These are phyloP conservation scores for Ganoderma sinense DNA, from an alignment of 1,284 basidiomycete species.

Conservation along the genomic window DNA sequence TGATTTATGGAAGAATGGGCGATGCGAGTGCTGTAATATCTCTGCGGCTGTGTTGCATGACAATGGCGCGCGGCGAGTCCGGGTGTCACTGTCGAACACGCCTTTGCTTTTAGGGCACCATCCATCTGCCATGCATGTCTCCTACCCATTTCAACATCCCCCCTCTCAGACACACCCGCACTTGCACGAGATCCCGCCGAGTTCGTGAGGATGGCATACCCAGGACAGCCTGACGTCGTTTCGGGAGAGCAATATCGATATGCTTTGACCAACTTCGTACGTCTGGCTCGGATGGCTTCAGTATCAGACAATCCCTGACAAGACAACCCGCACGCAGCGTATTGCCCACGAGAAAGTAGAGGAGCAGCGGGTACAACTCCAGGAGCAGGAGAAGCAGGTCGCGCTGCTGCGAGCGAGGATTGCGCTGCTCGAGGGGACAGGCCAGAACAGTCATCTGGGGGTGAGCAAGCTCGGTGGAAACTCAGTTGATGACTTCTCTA, in stretches of 20 bases:
- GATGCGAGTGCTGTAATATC: constrained; percentile 8
- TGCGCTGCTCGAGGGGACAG: constrained; percentile 71
- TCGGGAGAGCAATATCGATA: constrained; percentile 80
- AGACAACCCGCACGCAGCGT: constrained; percentile 51
- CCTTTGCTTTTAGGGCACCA: constrained; percentile 10
- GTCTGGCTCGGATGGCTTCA: constrained; percentile 37
- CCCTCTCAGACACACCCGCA: neutral
- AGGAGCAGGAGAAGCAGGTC: constrained; percentile 84
- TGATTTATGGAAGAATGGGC: neutral
- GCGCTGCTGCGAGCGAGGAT: constrained; percentile 75
- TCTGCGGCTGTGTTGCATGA: constrained; percentile 14
- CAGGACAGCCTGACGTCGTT: constrained; percentile 55
- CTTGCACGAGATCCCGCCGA: neutral
- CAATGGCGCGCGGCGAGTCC: neutral
- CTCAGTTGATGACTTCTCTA: constrained; percentile 84
- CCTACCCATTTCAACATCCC: neutral
- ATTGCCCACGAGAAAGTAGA: constrained; percentile 89
- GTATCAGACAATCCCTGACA: neutral
- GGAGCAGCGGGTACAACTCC: constrained; percentile 76
- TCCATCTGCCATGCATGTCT: constrained; percentile 9
- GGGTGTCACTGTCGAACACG: constrained; percentile 1
- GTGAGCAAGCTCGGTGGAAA: constrained; percentile 53
- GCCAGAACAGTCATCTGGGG: constrained; percentile 42
- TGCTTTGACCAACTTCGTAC: constrained; percentile 80
- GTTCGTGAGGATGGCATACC: constrained; percentile 13